Conservation (phyloP, 1,139 yeast species). For the Sugiyamaella paludigena region DNA sequence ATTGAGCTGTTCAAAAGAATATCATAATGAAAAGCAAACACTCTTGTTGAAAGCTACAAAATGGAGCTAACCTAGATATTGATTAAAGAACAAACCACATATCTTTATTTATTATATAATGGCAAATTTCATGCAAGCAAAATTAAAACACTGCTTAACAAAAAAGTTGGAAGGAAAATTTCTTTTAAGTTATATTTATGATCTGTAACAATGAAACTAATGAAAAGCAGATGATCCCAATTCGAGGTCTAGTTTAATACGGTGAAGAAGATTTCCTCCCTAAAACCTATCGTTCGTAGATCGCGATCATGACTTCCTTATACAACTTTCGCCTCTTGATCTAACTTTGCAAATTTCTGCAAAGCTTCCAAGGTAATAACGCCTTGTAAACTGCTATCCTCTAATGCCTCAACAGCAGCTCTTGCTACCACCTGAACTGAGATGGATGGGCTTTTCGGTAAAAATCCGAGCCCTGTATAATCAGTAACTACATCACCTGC, state of each 20-base stretch:
- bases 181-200: too few species aligned
- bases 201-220: too few species aligned
- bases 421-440: conserved; percentile 69
- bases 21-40: too few species aligned
- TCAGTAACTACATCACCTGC: conserved; percentile 15
- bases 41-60: too few species aligned
- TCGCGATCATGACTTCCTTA: not conserved
- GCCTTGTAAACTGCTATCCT: conserved; percentile 52
- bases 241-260: not conserved
- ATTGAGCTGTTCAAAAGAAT: too few species aligned
- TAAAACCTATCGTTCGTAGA: too few species aligned
- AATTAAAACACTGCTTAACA: too few species aligned
- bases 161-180: too few species aligned
- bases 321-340: conserved; percentile 2
- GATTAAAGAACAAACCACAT: too few species aligned
- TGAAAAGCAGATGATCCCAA: not conserved
- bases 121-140: too few species aligned
- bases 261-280: not conserved
- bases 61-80: too few species aligned
- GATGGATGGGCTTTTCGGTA: conserved; percentile 38
- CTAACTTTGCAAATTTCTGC: conserved; percentile 26
- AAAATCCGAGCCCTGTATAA: conserved; percentile 36
- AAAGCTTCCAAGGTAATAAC: conserved; percentile 53
- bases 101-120: too few species aligned
- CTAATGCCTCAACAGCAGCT: conserved; percentile 55